Evolutionary conservation across 2,329 filamentous ascomycete species (phyloP).

Genomic region (Clonostachys byssicola): DNA sequence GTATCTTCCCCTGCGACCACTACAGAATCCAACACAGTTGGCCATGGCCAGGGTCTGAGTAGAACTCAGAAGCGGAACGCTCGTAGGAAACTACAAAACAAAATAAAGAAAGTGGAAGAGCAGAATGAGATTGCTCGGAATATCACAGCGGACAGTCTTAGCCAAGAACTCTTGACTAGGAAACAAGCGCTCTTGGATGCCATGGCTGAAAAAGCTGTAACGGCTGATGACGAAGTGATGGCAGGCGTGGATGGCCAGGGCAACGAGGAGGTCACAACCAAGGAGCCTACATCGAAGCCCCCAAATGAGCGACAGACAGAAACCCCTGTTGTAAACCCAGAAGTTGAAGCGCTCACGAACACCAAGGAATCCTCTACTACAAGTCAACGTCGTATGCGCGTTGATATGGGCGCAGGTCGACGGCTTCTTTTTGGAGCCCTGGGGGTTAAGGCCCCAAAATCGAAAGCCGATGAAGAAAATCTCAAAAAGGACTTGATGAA

Average conservation of each 20-base stretch:
- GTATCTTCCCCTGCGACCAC: neutral
- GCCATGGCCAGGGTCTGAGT: conserved; percentile 28
- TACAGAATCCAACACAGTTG: conserved; percentile 1
- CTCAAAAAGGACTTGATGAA: conserved; percentile 57
- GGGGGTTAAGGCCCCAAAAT: conserved; percentile 65
- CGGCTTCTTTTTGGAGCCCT: conserved; percentile 70
- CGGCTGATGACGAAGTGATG: neutral
- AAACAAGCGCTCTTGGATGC: conserved; percentile 33
- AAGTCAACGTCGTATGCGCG: conserved; percentile 6
- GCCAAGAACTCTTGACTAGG: conserved; percentile 24
- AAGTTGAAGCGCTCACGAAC: no score
- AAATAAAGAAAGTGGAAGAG: conserved; percentile 2
- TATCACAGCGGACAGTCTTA: neutral
- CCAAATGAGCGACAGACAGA: no score
- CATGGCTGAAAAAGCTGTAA: conserved; percentile 5
- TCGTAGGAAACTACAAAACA: conserved; percentile 35
- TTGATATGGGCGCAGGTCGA: conserved; percentile 55
- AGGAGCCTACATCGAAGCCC: no score
- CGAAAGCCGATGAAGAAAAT: conserved; percentile 62
- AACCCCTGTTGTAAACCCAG: no score
- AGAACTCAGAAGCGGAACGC: conserved; percentile 48
- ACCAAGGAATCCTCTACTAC: neutral
- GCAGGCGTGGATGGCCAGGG: neutral
- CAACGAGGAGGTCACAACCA: no score
- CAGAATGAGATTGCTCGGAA: conserved; percentile 10